phyloP scores from a whole-genome alignment of 768 basidiomycete genomes.

The Lactarius vividus region DNA sequence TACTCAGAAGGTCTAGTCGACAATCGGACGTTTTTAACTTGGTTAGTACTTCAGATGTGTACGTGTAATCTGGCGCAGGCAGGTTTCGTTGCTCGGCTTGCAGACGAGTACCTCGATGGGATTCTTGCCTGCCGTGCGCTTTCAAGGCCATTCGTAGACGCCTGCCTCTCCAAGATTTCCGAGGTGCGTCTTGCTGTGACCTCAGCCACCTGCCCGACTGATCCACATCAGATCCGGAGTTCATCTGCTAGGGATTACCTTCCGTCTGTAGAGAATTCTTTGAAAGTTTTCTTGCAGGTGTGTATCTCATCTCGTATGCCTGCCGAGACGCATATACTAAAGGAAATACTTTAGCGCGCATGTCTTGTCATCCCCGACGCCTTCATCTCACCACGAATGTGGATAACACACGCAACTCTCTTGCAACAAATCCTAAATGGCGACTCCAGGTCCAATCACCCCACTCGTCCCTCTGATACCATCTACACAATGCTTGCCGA shows the following conservation, averaged over 20 bases:
- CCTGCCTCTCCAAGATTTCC: conserved; percentile 59
- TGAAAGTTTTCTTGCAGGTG: conserved; percentile 64
- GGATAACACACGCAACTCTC: conserved; percentile 52
- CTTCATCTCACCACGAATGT: conserved; percentile 69
- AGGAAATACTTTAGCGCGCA: conserved; percentile 45
- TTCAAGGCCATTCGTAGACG: conserved; percentile 67
- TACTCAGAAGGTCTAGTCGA: conserved; percentile 82
- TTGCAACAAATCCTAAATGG: conserved; percentile 49
- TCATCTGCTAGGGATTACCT: conserved; percentile 57
- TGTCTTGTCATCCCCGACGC: conserved; percentile 73
- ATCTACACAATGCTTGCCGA: conserved; percentile 51
- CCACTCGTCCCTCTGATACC: conserved; percentile 15
- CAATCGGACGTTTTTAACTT: conserved; percentile 68
- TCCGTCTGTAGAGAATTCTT: conserved; percentile 46
- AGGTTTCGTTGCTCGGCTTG: conserved; percentile 70
- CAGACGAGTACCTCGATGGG: conserved; percentile 75
- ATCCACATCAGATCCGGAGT: conserved; percentile 46
- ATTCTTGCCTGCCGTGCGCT: conserved; percentile 66
- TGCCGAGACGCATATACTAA: not conserved
- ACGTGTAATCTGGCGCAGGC: conserved; percentile 79
- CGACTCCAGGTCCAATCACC: conserved; percentile 36
- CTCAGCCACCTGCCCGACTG: not conserved
- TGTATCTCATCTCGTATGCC: conserved; percentile 19
- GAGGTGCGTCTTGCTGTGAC: conserved; percentile 46
- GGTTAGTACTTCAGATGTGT: conserved; percentile 77